These are phyloP conservation scores for Sapria himalayana DNA, from an alignment of 345 rosid genomes.

Conservation along the genomic window DNA sequence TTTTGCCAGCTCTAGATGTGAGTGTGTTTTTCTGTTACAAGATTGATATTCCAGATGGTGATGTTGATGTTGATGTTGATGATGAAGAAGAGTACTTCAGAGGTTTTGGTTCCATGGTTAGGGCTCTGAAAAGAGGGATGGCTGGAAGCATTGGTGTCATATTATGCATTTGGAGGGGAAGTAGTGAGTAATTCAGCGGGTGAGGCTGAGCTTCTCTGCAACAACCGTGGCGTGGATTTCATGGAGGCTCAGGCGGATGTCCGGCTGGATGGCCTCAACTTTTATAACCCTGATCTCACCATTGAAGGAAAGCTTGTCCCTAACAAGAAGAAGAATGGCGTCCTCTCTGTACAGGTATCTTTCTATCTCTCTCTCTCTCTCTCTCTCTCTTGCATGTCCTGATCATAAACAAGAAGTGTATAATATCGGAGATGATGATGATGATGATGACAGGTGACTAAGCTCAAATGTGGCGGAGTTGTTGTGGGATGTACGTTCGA, in stretches of 20 bases:
- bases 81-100: not conserved
- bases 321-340: conserved; percentile 28
- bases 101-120: conserved; percentile 16
- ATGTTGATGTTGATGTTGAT: not conserved
- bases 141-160: conserved; percentile 44
- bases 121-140: conserved; percentile 31
- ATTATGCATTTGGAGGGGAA: conserved; percentile 61
- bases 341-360: conserved; percentile 62
- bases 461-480: conserved; percentile 44
- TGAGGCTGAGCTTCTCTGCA: conserved; percentile 72
- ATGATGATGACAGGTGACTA: conserved; percentile 33
- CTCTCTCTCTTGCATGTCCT: too few species aligned
- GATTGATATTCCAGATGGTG: not conserved
- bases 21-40: conserved; percentile 51
- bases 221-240: conserved; percentile 72
- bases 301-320: conserved; percentile 52
- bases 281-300: conserved; percentile 45
- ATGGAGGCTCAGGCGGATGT: conserved; percentile 37
- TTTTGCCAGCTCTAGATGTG: conserved; percentile 46
- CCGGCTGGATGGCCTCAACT: conserved; percentile 30
- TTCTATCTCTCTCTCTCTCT: too few species aligned
- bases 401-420: too few species aligned
- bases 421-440: too few species aligned
- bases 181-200: conserved; percentile 29
- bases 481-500: conserved; percentile 57